Base-by-base conservation (phyloP, 1,139 yeast genomes). In the Magnusiomyces tetraspermus region DNA sequence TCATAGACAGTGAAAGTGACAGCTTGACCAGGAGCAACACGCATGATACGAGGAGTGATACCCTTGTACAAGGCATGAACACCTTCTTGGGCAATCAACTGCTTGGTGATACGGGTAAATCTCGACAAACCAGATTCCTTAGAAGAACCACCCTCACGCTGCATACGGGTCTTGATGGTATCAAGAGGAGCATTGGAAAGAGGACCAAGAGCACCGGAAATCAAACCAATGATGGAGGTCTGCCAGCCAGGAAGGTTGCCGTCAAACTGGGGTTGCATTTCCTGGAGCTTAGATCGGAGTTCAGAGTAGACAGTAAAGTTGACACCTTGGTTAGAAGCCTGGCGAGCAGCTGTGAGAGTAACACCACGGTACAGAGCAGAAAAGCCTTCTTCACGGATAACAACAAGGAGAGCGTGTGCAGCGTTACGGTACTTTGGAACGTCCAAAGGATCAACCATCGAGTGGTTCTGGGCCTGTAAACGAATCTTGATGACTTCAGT, bases 11-110 rank as follows among this genome's bases (percentile, higher is more conserved):
- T 92, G 73, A 92, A 92, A 21, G 97, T 94, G 54, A 92, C 97
- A 53, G 97, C 97, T 73, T 92, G 98, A 58, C 98, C 98, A 24
- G 98, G 97, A 19, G 98, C 98, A 54, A 92, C 98, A 74, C 98
- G 85, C 95, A 92, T 89, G 63, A 92, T 92, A 76, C 98, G 85
- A 63, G 98, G 98, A 42, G 97, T 89, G 67, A 92, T 92, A 74
- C 98, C 98, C 71, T 90, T 87, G 75, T 92, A 90, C 63, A 89
- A 78, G 21, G 96, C 96, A 57, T 77, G 76, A 59, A 82, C 71
- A 60, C 97, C 98, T 71, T 90, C 96, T 73, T 88, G 96, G 67
- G 82, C 83, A 61, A 90, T 74, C 69, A 92, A 78, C 66, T 83
- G 92, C 53, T 75, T 75, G 58, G 95, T 90, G 63, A 92, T 90